phyloP scores from a whole-genome alignment of 2,329 filamentous ascomycete genomes.

The Thermomyces lanuginosus region DNA sequence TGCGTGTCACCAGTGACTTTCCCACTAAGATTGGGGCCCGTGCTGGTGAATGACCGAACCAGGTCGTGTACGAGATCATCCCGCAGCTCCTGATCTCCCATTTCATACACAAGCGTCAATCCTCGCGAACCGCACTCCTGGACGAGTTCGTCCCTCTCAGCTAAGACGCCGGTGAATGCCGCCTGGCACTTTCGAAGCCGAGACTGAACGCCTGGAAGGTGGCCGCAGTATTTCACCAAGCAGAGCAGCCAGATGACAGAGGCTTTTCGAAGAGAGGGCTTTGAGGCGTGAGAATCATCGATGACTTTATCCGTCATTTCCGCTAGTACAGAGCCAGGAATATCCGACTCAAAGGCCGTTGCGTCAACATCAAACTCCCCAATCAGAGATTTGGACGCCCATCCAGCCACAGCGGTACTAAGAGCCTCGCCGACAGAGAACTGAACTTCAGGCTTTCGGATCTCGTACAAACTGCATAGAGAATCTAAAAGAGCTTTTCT shows the following conservation, averaged over 20 bases:
- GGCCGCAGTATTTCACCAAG: conserved; percentile 75
- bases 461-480: conserved; percentile 63
- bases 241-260: conserved; percentile 92
- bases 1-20: conserved; percentile 85
- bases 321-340: conserved; percentile 29
- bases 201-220: conserved; percentile 55
- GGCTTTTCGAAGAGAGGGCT: conserved; percentile 77
- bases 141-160: conserved; percentile 79
- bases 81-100: conserved; percentile 65
- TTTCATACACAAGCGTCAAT: conserved; percentile 83
- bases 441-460: conserved; percentile 72
- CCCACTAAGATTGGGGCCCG: conserved; percentile 41
- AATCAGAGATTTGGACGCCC: conserved; percentile 65
- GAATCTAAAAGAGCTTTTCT: conserved; percentile 41
- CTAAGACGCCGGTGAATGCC: conserved; percentile 74
- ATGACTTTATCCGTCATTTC: conserved; percentile 56
- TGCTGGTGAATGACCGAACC: conserved; percentile 71
- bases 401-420: conserved; percentile 58
- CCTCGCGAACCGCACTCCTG: conserved; percentile 90
- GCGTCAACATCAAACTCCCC: conserved; percentile 60
- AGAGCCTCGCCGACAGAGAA: conserved; percentile 84
- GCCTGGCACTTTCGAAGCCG: conserved; percentile 64
- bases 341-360: conserved; percentile 23
- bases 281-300: conserved; percentile 61
- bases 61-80: conserved; percentile 74